Conservation (phyloP, 768 basidiomycete species). For the Hydnomerulius pinastri region DNA sequence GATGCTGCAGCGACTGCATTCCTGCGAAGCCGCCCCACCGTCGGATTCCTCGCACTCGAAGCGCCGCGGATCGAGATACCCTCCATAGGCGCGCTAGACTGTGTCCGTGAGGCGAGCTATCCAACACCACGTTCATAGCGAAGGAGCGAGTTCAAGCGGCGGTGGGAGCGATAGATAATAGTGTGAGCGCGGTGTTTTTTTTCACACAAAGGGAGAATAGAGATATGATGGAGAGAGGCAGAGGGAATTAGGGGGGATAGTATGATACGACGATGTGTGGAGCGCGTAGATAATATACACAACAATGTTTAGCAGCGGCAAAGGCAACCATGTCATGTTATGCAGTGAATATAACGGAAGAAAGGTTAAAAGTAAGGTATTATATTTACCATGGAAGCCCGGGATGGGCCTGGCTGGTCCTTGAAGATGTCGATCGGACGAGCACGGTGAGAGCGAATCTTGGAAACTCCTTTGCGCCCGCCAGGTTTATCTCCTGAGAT, state of each 20-base stretch:
- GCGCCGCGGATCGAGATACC: constrained; percentile 70
- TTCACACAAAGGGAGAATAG: constrained; percentile 5
- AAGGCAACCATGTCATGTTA: constrained; percentile 20
- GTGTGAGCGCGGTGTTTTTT: constrained; percentile 41
- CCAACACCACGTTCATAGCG: constrained; percentile 18
- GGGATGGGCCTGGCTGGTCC: constrained; percentile 46
- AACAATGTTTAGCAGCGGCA: constrained; percentile 13
- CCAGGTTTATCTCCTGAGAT: constrained; percentile 62
- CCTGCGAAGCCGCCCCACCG: constrained; percentile 59
- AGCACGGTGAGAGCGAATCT: constrained; percentile 60
- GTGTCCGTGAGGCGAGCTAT: constrained; percentile 44
- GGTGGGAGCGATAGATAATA: constrained; percentile 33
- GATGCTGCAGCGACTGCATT: constrained; percentile 47
- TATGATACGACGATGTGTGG: constrained; percentile 17
- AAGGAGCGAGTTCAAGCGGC: constrained; percentile 24
- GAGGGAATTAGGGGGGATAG: constrained; percentile 2
- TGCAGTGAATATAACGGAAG: constrained; percentile 29
- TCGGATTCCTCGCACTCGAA: constrained; percentile 42
- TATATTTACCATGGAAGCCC: constrained; percentile 71
- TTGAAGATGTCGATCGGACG: constrained; percentile 61
- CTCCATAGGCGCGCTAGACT: constrained; percentile 43
- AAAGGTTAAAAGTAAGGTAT: constrained; percentile 33
- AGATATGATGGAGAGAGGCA: constrained; percentile 11
- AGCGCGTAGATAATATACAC: constrained; percentile 18
- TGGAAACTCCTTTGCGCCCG: constrained; percentile 68